phyloP scores from a whole-genome alignment of 177 flowering plant species.

The Vitis hybrid region DNA sequence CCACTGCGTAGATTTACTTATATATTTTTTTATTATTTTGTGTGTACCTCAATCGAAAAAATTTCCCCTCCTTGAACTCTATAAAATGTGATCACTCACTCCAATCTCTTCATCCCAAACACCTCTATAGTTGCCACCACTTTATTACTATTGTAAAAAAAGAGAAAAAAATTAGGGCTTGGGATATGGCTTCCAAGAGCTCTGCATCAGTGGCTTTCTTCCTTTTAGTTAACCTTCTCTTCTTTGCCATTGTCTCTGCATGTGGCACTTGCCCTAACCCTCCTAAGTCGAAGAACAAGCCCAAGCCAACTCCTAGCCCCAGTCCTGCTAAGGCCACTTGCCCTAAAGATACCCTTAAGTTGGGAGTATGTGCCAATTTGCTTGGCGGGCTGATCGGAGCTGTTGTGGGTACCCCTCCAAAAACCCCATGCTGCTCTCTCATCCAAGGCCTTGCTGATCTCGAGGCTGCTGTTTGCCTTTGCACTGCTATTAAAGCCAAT shows the following conservation, averaged over 20 bases:
- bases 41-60: not conserved
- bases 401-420: slow-evolving; percentile 27
- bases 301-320: slow-evolving; percentile 15
- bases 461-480: slow-evolving; percentile 80
- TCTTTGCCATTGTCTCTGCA: slow-evolving; percentile 30
- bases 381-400: slow-evolving; percentile 28
- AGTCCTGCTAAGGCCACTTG: slow-evolving; percentile 15
- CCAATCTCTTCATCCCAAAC: not conserved
- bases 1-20: too few relatives aligned
- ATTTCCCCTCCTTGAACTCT: not conserved
- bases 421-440: slow-evolving; percentile 51
- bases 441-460: slow-evolving; percentile 55
- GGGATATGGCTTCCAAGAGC: slow-evolving; percentile 28
- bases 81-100: slow-evolving; percentile 6
- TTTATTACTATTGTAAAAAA: not conserved
- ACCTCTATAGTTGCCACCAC: not conserved
- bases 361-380: slow-evolving; percentile 46
- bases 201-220: slow-evolving; percentile 33
- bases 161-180: not conserved
- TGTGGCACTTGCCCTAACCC: slow-evolving; percentile 30
- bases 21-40: slow-evolving; percentile 1
- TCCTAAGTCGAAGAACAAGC: slow-evolving; percentile 3
- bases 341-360: slow-evolving; percentile 45
- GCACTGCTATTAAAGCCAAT: slow-evolving; percentile 68
- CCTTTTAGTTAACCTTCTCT: slow-evolving; percentile 34